phyloP scores from a whole-genome alignment of 805 yeast genomes.

The Zygoascus tannicola region DNA sequence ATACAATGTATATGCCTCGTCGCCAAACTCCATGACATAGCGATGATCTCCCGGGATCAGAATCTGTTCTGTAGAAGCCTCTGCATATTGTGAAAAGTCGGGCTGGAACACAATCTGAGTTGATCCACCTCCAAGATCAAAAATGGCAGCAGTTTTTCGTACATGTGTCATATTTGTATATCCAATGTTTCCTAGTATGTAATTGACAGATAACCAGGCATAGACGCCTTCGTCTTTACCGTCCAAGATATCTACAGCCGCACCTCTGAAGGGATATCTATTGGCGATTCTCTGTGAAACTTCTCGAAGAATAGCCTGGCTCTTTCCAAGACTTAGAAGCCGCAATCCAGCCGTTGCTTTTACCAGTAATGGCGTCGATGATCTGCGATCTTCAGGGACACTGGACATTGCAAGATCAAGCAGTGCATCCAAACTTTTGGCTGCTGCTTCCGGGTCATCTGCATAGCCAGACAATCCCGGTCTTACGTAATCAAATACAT shows the following conservation, averaged over 20 bases:
- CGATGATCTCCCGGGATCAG: constrained; percentile 83
- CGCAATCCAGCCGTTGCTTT: constrained; percentile 97
- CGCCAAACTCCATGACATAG: constrained; percentile 69
- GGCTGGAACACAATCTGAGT: constrained; percentile 99
- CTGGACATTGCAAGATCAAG: constrained; percentile 61
- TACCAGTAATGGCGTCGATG: constrained; percentile 79
- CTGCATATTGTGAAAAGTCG: constrained; percentile 30
- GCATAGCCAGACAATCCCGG: constrained; percentile 87
- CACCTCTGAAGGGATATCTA: constrained; percentile 70
- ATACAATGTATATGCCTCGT: constrained; percentile 65
- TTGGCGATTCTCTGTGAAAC: constrained; percentile 58
- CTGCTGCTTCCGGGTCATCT: constrained; percentile 72
- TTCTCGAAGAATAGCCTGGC: constrained; percentile 58
- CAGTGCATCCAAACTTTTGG: constrained; percentile 73
- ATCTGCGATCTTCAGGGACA: constrained; percentile 60
- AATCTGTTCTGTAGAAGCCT: constrained; percentile 33
- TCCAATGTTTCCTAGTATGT: constrained; percentile 85
- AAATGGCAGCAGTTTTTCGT: constrained; percentile 86
- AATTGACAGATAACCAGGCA: constrained; percentile 96
- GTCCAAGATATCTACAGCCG: constrained; percentile 83
- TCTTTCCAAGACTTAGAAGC: constrained; percentile 62
- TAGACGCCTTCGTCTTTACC: constrained; percentile 95
- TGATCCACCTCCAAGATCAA: constrained; percentile 96
- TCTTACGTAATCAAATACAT: constrained; percentile 73
- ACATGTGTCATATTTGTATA: constrained; percentile 16